Evolutionary conservation across 441 rosid genomes (phyloP), one percentile per base, ranked within the genome.

Genomic region (Capsella rubella): DNA sequence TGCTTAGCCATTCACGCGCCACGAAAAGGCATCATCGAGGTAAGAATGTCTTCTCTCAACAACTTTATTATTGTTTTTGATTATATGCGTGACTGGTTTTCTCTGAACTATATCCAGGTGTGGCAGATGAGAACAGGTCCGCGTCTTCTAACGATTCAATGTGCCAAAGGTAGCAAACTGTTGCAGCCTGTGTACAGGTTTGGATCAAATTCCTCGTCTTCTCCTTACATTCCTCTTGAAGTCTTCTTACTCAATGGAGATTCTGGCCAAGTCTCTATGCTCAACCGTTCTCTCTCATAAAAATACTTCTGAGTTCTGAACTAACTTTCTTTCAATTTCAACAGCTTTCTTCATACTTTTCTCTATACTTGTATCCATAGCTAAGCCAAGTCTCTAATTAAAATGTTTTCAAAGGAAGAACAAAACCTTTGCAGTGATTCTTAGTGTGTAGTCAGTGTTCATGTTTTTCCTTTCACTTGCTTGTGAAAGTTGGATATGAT

Each of bases 91-190:
- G 63, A 3, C 7, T 54, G 69, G 10, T 31, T 47, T 46, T 46
- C 66, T 4, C 8, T 0, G 0, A 1, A 47, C 7, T 15, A 66
- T 31, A 32, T 74, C 65, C 89, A 95, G 99, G 92, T 95, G 21
- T 95, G 99, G 98, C 89, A 95, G 80, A 95, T 95, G 98, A 95
- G 99, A 75, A 92, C 97, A 0, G 99, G 99, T 16, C 89, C 92
- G 0, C 91, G 98, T 9, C 85, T 90, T 64, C 73, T 89, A 68
- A 82, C 95, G 2, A 81, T 92, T 74, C 85, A 84, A 49, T 95
- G 97, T 39, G 80, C 85, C 0, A 89, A 81, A 80, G 93, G 98
- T 21, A 86, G 93, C 86, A 88, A 80, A 78, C 64, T 95, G 63
- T 71, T 95, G 79, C 98, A 95, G 76, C 98, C 97, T 27, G 80